Evolutionary conservation across 768 basidiomycete species (phyloP), one percentile per base, ranked within the genome.

Genomic region (Lactarius akahatsu): DNA sequence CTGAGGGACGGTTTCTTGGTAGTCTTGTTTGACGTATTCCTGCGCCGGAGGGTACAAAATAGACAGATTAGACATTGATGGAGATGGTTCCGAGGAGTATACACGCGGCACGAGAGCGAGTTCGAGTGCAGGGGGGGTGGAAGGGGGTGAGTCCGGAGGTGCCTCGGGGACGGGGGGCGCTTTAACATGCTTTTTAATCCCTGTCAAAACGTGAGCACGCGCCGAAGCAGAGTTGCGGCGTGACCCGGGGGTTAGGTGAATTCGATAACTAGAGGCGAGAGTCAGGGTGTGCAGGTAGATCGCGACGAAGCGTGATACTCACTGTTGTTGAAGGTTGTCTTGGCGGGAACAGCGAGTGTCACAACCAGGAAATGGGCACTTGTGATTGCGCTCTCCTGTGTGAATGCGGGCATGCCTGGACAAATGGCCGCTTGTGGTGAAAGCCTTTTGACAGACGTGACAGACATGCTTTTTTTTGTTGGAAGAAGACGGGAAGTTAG

Each of bases 331-430:
- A 20, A 96, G 82, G 70, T 96, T 96, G 72, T 96, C 94, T 76
- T 94, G 92, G 40, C 94, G 81, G 13, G 91, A 93, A 71, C 94
- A 96, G 20, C 91, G 83, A 1, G 93, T 95, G 72, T 94, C 91
- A 75, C 94, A 96, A 28, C 93, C 94, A n/a, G 94, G 94, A 79
- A 93, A 96, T 40, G 94, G 94, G 73, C 94, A 96, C 66, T 87
- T 91, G 79, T 95, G 92, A 77, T 95, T 94, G 68, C 92, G 83
- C 73, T 95, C 94, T 47, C 94, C 94, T 18, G 94, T 96, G 78
- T 96, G 94, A 15, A 94, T 89, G 63, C 92, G 81, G n/a, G 89
- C 83, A 74, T 96, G 94, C 57, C 94, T 85, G 0, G 93, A 90
- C 23, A 96, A 83, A 75, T 96, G 94, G 20, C 94, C 94, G 67